phyloP scores from a whole-genome alignment of 257 asterid genomes.

The Haberlea rhodopensis region DNA sequence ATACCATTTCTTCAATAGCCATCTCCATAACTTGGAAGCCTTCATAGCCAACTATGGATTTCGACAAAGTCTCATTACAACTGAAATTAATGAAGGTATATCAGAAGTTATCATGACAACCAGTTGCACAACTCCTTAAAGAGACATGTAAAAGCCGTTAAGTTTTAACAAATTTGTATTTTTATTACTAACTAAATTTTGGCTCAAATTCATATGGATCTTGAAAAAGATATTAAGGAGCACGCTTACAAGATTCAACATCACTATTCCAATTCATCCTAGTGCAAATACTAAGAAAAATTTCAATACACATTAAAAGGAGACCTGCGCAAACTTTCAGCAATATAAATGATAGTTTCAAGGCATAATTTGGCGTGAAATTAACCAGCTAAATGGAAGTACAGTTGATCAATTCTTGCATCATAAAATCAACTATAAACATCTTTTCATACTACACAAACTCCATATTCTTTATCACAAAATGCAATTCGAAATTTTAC shows the following conservation, averaged over 20 bases:
- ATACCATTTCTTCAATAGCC: conserved; percentile 55
- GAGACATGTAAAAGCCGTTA: not conserved
- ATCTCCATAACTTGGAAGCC: conserved; percentile 64
- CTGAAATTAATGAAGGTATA: conserved; percentile 35
- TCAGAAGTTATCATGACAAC: conserved; percentile 21
- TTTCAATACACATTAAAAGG: too few species aligned
- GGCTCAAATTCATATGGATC: conserved; percentile 2
- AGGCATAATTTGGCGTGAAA: too few species aligned
- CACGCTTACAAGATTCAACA: not conserved
- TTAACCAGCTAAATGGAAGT: too few species aligned
- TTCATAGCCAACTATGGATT: conserved; percentile 43
- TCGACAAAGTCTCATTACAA: conserved; percentile 31
- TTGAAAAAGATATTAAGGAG: not conserved
- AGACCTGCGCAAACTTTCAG: too few species aligned
- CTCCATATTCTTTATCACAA: not conserved
- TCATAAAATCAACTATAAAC: not conserved
- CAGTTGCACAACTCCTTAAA: not conserved
- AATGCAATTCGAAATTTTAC: conserved; percentile 7
- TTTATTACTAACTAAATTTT: not conserved
- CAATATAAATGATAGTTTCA: too few species aligned
- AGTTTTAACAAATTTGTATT: conserved; percentile 16
- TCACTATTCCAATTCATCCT: not conserved
- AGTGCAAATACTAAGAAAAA: too few species aligned
- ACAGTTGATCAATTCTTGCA: too few species aligned
- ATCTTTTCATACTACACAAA: conserved; percentile 1